Base-by-base conservation (phyloP, 257 asterid genomes). In the Fraxinus excelsior region DNA sequence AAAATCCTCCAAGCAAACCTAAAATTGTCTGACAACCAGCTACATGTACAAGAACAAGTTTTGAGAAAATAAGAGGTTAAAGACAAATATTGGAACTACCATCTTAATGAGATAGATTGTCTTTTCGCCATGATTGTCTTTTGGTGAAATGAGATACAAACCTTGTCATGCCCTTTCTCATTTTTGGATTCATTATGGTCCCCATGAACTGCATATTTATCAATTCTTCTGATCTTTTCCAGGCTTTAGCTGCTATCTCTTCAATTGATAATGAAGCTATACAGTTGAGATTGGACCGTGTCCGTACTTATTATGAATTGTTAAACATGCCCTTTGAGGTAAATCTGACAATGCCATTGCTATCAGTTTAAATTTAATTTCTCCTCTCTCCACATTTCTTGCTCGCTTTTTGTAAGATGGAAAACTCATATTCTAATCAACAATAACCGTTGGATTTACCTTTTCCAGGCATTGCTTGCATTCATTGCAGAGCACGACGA, bases 301-400 rank as follows among this genome's bases (percentile, higher is more conserved):
- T 96, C 67, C 90, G 98, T 21, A 91, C 97, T 44, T 96, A 90
- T 80, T 96, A 90, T 84, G 99, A 93, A 86, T 88, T 96, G 25
- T 77, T 96, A 77, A 96, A 96, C 86, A 87, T 96, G 97, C 99
- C 99, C 62, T 91, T 93, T 76, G 99, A 96, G 97, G 99, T 93
- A 87, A 89, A 73, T 65, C 78, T 62, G 38, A 64, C 31, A 74
- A 66, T 65, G 11, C 37, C 16, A 65, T 71, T 74, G 19, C 76
- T 65, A 66, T 25, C 38, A 58, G 38, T 69, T 62, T 21, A 19
- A 53, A 26, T 64, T 68, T 16, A 32, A 5, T 23, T 35, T 16
- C 19, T 46, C 73, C 73, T 65, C 72, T 64, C 16, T 37, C 68
- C 5, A 16, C 5, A 16, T 42, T 25, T n/a, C 8, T 26, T 5